Base-by-base conservation (phyloP, 768 basidiomycete species). In the Hydnomerulius pinastri region DNA sequence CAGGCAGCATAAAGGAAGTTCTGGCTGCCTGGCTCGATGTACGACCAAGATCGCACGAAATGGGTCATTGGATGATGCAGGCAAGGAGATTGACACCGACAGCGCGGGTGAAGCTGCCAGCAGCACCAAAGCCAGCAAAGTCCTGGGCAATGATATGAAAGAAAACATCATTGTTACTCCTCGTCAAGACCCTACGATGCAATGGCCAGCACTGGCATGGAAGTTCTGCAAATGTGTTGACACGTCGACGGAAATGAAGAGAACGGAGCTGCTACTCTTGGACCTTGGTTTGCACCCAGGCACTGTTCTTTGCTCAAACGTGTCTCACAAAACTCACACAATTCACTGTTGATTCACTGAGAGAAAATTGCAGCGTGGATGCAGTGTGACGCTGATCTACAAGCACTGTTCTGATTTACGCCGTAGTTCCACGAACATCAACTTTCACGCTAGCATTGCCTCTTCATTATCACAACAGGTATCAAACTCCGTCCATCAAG, bases 1-100 rank as follows among this genome's bases (percentile, higher is more conserved):
- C 46, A 92, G 71, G 60, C 86, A 87, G 70, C 89, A 92, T 43
- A 89, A 59, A 3, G 83, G 86, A 8, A 66, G 78, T 39, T 82
- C 79, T 8, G 82, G 75, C 17, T 68, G 66, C n/a, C 23, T 52
- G 6, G 56, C 71, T 55, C 75, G 81, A 6, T 75, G 76, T 6
- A 71, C 73, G 6, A 77, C 55, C 17, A 76, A 74, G 33, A 92
- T 72, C 3, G 76, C 77, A 43, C 77, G 76, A 67, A 91, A 85
- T 1, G 76, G 82, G 67, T 90, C 79, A 59, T 87, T 80, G 30
- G 58, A 66, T 0, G 76, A 74, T 4, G 63, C 65, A 3, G 70
- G 66, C 6, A 53, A 59, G 21, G 65, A 56, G 12, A 71, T 48
- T 24, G 50, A 43, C 39, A 25, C 46, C 15, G 73, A 54, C 39